These are phyloP conservation scores for Centaurea solstitialis DNA, from an alignment of 129 eudicot genomes.

Conservation along the genomic window DNA sequence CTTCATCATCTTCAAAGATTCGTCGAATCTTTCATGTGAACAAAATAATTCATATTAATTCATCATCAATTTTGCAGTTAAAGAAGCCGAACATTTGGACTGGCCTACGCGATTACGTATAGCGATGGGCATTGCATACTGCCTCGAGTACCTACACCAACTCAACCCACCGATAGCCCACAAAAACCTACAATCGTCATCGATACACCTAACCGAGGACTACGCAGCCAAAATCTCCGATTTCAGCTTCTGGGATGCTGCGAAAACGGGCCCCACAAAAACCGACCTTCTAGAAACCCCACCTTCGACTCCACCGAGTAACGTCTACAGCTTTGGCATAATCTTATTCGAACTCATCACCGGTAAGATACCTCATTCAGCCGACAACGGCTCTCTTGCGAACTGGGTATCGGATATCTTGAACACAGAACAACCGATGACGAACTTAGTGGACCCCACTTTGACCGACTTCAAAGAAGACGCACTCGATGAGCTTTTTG, in stretches of 20 bases:
- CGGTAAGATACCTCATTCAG: slow-evolving; percentile 45
- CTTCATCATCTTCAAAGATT: slow-evolving; percentile 22
- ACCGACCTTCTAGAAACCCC: slow-evolving; percentile 41
- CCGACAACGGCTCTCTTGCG: slow-evolving; percentile 26
- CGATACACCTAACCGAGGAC: slow-evolving; percentile 74
- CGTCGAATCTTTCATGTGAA: slow-evolving; percentile 20
- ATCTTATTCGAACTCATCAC: slow-evolving; percentile 71
- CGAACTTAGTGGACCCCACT: slow-evolving; percentile 59
- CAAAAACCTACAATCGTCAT: slow-evolving; percentile 59
- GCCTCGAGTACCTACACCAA: slow-evolving; percentile 84
- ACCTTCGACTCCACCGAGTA: slow-evolving; percentile 48
- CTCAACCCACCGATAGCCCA: slow-evolving; percentile 64
- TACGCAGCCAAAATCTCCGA: slow-evolving; percentile 89
- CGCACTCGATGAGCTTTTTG: slow-evolving; percentile 40
- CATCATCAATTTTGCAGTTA: slow-evolving; percentile 43
- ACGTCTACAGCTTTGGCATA: slow-evolving; percentile 69
- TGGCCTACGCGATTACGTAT: slow-evolving; percentile 69
- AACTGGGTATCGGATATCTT: slow-evolving; percentile 45
- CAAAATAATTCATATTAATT: background rate
- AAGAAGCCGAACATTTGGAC: slow-evolving; percentile 81
- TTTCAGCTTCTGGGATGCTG: slow-evolving; percentile 64
- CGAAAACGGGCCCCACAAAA: slow-evolving; percentile 48
- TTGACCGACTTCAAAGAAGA: slow-evolving; percentile 35
- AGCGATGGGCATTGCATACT: slow-evolving; percentile 81
- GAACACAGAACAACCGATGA: slow-evolving; percentile 29